Percentiles rank a stretch among this genome's conserved stretches.
Conservation (phyloP, 1,139 yeast genomes). For the Spencermartinsiella ligniputridi region DNA sequence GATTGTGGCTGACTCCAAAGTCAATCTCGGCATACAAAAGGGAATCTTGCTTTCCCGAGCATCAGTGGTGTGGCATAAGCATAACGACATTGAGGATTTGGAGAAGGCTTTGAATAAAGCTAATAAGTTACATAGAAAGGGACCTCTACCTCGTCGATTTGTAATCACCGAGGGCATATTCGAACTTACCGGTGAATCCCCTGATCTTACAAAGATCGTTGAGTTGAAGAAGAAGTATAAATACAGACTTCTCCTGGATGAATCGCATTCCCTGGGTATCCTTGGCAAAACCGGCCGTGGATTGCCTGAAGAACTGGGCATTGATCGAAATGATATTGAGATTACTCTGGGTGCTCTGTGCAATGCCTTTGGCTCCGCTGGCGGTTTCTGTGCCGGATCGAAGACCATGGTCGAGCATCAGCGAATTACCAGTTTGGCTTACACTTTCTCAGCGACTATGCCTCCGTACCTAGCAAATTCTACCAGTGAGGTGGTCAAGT, state of each 20-base stretch:
- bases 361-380: conserved; percentile 77
- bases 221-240: conserved; percentile 76
- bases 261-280: conserved; percentile 79
- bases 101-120: conserved; percentile 63
- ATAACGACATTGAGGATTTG: conserved; percentile 81
- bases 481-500: conserved; percentile 55
- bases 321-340: conserved; percentile 64
- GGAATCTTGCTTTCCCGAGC: conserved; percentile 86
- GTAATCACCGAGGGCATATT: conserved; percentile 88
- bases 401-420: conserved; percentile 86
- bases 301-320: conserved; percentile 60
- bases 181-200: conserved; percentile 76
- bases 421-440: conserved; percentile 82
- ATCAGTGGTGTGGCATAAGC: conserved; percentile 71
- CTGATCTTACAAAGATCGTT: conserved; percentile 64
- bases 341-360: conserved; percentile 88
- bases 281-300: conserved; percentile 88
- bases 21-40: conserved; percentile 75
- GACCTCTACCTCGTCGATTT: conserved; percentile 80
- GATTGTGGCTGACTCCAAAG: conserved; percentile 81
- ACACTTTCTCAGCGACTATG: conserved; percentile 89
- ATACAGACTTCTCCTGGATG: conserved; percentile 83
- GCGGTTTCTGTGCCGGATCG: conserved; percentile 92
- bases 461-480: conserved; percentile 87
- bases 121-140: conserved; percentile 47